Evolutionary conservation across 768 basidiomycete species (phyloP), one percentile per base, ranked within the genome.

Genomic region (Favolaschia claudopus): DNA sequence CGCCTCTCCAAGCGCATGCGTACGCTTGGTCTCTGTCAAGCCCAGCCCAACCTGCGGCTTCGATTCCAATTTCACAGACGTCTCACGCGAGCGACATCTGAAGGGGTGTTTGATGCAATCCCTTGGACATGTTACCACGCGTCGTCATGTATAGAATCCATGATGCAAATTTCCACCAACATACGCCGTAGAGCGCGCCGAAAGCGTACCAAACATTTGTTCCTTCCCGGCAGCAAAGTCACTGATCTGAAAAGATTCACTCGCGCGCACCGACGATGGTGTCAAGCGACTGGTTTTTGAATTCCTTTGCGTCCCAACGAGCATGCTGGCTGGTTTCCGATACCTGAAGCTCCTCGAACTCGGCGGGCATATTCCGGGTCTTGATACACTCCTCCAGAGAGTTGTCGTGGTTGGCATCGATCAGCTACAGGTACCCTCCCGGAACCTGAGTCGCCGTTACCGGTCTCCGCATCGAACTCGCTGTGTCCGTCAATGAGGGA

Each of bases 371-470:
- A 73, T 99, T 99, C 48, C 97, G 88, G 72, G 99, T 99, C 85
- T 99, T 99, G 70, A 99, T 85, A 79, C 96, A 99, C 73, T 99
- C 97, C 76, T 99, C 97, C 62, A 99, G 88, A 70, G 99, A 99
- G 78, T 99, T 97, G 79, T 99, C 97, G 79, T 99, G 96, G 74
- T 99, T 99, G 72, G 97, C 97, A 67, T 99, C 97, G 74, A 99
- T 98, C 62, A 99, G 93, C 79, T 99, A 97, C 10, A 99, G 82
- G 76, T 99, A 99, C 77, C 99, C 97, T 66, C 97, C 97, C 96
- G 88, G 88, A 99, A 99, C 80, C 99, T 99, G 66, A 96, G 96
- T 33, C 91, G 79, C 34, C 97, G 54, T 90, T 86, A 32, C 95
- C 95, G 14, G 89, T 93, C 71, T 95, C 92, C 1, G 93, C 87